These are phyloP conservation scores for Trifolium fragiferum DNA, from an alignment of 306 rosid genomes.

Conservation along the genomic window DNA sequence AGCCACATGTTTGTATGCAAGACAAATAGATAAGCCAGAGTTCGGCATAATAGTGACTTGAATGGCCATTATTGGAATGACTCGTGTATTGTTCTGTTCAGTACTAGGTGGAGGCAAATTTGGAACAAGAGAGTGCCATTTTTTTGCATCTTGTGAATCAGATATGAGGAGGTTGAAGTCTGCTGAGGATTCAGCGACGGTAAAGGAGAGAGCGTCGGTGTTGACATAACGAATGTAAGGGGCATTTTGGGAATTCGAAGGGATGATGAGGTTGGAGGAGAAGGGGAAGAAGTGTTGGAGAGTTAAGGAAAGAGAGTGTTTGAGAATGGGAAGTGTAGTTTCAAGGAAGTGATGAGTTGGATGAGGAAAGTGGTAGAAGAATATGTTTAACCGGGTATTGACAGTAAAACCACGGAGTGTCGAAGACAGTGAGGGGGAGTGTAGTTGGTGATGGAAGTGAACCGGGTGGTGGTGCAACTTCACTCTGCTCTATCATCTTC, in stretches of 20 bases:
- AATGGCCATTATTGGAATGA: conserved; percentile 32
- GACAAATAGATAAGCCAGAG: conserved; percentile 18
- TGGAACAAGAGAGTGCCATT: conserved; percentile 30
- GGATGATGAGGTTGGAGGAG: conserved; percentile 31
- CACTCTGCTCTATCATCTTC: conserved; percentile 6
- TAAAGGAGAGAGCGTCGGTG: conserved; percentile 30
- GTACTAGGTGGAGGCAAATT: neutral
- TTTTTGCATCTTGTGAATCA: conserved; percentile 21
- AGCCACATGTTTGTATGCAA: conserved; percentile 23
- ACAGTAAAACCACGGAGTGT: conserved; percentile 35
- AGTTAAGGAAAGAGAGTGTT: conserved; percentile 49
- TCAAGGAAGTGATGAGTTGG: conserved; percentile 36
- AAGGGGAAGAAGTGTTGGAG: conserved; percentile 55
- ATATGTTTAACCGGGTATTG: conserved; percentile 21
- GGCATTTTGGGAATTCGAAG: conserved; percentile 10
- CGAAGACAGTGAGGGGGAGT: conserved; percentile 49
- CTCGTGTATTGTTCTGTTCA: neutral
- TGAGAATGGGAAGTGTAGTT: conserved; percentile 44
- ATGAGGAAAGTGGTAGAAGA: conserved; percentile 44
- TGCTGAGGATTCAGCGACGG: conserved; percentile 15
- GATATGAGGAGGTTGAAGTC: conserved; percentile 27
- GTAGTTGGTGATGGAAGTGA: conserved; percentile 36
- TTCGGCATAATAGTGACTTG: conserved; percentile 37
- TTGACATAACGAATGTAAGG: conserved; percentile 37
- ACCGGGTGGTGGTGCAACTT: conserved; percentile 39